Base-by-base conservation (phyloP, 768 basidiomycete species). In the Lentinula raphanica region DNA sequence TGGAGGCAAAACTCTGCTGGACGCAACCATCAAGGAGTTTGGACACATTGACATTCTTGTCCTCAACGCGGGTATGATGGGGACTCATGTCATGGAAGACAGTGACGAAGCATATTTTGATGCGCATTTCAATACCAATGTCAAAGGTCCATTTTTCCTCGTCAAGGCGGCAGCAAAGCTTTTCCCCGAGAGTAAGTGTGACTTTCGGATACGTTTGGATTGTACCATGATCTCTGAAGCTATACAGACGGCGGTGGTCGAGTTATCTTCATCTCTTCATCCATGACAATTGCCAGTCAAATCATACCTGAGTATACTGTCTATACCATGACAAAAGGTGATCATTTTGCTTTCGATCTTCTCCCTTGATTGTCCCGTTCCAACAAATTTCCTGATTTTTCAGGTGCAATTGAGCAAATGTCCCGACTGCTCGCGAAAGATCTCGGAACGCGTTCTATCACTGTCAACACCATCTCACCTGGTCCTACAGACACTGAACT, bases 41-140 rank as follows among this genome's bases (percentile, higher is more conserved):
- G 81, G 83, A 5, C 72, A 70, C 57, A 66, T 86, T 56, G 83
- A 86, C 62, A 82, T 86, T 59, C 67, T 86, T 31, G 79, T 85
- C 11, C 71, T 83, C 49, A 85, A 84, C 65, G 81, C 84, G 4
- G 82, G 79, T 3, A 69, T 83, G 53, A 83, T 84, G 83, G 78
- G 77, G 9, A 74, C 71, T 62, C 79, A 72, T 60, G 67, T 71
- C 21, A 67, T 86, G n/a, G 72, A 69, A 13, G 79, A 82, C 23
- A 66, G 81, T 19, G 80, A 81, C 50, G 82, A 85, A 64, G 69
- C 67, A n/a, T 75, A 75, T 60, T 85, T 74, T 63, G 80, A 85
- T 54, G 64, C 65, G 19, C 79, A 82, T 61, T 75, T 83, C 60
- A 69, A 79, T 54, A 75, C 75, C 45, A 86, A 86, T 59, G 82